Conservation (phyloP, 2,329 filamentous ascomycete genomes). For the Fusarium staphyleae region DNA sequence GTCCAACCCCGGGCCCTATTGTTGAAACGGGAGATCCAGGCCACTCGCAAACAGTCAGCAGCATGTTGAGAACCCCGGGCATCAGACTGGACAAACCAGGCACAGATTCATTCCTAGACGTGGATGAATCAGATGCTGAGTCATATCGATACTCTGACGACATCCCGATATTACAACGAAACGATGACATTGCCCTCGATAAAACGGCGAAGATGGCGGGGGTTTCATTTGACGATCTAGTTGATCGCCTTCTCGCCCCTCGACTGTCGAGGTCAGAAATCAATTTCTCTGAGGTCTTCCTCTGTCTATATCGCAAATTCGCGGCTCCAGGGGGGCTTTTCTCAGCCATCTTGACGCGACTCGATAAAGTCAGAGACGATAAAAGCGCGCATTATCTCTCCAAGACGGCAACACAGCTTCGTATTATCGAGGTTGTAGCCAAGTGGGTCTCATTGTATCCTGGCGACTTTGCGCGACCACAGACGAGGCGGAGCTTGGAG, state of each 20-base stretch:
- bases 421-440: conserved; percentile 82
- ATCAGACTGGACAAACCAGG: conserved; percentile 58
- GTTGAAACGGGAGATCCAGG: conserved; percentile 31
- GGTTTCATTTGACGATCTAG: conserved; percentile 72
- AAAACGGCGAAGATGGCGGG: conserved; percentile 59
- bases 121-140: conserved; percentile 75
- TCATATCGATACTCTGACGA: conserved; percentile 72
- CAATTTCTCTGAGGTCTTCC: conserved; percentile 87
- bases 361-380: conserved; percentile 74
- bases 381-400: conserved; percentile 73
- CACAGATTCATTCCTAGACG: conserved; percentile 66
- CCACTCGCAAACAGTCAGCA: conserved; percentile 53
- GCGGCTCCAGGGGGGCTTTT: conserved; percentile 82
- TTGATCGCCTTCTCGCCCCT: conserved; percentile 84
- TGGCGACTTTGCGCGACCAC: conserved; percentile 85
- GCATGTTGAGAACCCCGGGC: conserved; percentile 59
- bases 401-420: conserved; percentile 80
- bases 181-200: conserved; percentile 66
- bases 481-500: conserved; percentile 74
- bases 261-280: conserved; percentile 86
- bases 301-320: conserved; percentile 94
- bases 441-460: conserved; percentile 92
- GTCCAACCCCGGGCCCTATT: conserved; percentile 11
- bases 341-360: conserved; percentile 76
- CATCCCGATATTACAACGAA: conserved; percentile 70